Evolutionary conservation across 768 basidiomycete species (phyloP), one percentile per base, ranked within the genome.

Genomic region (Xerocomus brunneocitrinus): DNA sequence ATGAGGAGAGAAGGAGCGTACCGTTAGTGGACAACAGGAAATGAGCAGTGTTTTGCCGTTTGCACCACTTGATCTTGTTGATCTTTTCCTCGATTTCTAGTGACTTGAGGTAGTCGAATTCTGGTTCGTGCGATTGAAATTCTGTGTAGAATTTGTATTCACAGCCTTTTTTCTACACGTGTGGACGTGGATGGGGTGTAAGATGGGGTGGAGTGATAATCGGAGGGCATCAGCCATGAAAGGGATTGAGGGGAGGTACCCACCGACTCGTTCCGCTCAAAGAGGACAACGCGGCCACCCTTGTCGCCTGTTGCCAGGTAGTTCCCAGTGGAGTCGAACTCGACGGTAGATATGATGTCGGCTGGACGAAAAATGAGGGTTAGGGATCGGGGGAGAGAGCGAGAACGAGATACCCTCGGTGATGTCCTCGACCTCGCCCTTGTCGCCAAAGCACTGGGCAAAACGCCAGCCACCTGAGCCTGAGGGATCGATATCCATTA

Each of bases 101-200:
- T 24, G 93, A 97, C 80, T 99, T 99, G 67, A 99, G 85, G 73
- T 99, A 99, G 77, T 99, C 97, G 72, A 99, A 99, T 72, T 99
- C 97, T 51, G 97, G 97, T 71, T 99, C 97, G 71, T 99, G 97
- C 43, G 92, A 95, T 79, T 99, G 97, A 70, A 98, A 97, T 74
- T 99, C 97, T 48, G 97, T 99, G 73, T 98, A 98, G 74, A 99
- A 99, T 73, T 98, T 98, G 84, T 99, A 99, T 76, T 99, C 97
- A 77, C 97, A 99, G 59, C 94, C 93, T 71, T 97, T 98, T 90
- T 99, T 98, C 93, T 97, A 67, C 58, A 50, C 3, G 45, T 19
- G 16, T 9, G 45, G 64, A 56, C 52, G 57, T 53, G 53, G 58
- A 58, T 63, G 59, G 51, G 50, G 36, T 13, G 36, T 39, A 54